phyloP scores from a whole-genome alignment of 1,139 yeast species.

The Hyphopichia wangnamkhiaoensis region DNA sequence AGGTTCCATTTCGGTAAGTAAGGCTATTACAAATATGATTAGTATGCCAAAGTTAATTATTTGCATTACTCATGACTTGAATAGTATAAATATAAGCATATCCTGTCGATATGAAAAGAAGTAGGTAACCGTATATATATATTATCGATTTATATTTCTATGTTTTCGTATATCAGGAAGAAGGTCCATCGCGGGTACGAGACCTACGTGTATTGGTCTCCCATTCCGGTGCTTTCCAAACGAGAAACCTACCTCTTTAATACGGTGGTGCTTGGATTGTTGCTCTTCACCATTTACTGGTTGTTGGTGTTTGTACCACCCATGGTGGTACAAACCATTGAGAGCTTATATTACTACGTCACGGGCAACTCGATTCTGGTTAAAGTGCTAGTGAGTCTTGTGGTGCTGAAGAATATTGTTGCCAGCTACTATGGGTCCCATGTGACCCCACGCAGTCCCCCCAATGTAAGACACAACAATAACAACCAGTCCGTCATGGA shows the following conservation, averaged over 20 bases:
- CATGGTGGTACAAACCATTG: slow-evolving; percentile 14
- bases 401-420: slow-evolving; percentile 1
- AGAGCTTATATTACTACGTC: slow-evolving; percentile 17
- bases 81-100: too few species aligned
- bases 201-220: slow-evolving; percentile 26
- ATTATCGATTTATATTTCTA: neutral
- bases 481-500: too few species aligned
- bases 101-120: too few species aligned
- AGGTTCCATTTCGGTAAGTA: too few species aligned
- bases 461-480: too few species aligned
- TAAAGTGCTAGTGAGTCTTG: slow-evolving; percentile 3
- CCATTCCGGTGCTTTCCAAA: slow-evolving; percentile 29
- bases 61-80: too few species aligned
- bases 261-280: slow-evolving; percentile 14
- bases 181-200: slow-evolving; percentile 12
- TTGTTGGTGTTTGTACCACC: slow-evolving; percentile 16
- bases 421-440: too few species aligned
- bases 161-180: neutral
- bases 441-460: too few species aligned
- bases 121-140: neutral
- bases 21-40: too few species aligned
- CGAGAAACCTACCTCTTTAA: slow-evolving; percentile 24
- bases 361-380: slow-evolving; percentile 19
- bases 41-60: too few species aligned
- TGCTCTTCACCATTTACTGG: slow-evolving; percentile 20